Base-by-base conservation (phyloP, 768 basidiomycete genomes). In the Amanita polypyramis region DNA sequence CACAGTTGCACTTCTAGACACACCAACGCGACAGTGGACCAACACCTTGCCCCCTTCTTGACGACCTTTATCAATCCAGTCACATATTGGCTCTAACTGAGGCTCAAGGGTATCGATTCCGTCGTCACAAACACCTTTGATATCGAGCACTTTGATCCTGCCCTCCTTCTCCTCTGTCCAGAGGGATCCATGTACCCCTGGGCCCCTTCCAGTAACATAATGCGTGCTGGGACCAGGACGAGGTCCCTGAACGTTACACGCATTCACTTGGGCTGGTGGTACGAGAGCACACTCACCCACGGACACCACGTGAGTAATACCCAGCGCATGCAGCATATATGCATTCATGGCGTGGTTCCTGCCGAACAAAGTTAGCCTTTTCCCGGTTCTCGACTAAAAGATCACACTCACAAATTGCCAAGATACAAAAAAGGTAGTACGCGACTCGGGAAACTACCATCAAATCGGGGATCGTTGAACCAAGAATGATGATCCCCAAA, bases 1-100 rank as follows among this genome's bases (percentile, higher is more conserved):
- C 51, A 98, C 92, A 27, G 91, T 95, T 23, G 95, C 94, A 58
- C 86, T 90, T 51, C 95, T 70, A 37, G 85, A 89, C 36, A 98
- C 95, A n/a, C 95, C 95, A n/a, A 98, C 95, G n/a, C 93, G 77
- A 64, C 95, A 98, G 64, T 98, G 95, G 6, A 98, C 92, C 44
- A 98, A 73, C 29, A 95, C 84, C 59, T 87, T 86, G 2, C 95
- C 95, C 5, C 94, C 93, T 43, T 81, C 76, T 29, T 68, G 63
- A 34, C 90, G 70, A 36, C 92, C 95, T 43, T 77, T 73, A 57
- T 95, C 91, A 56, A 98, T 97, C 89, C 93, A 97, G 39, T 82
- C 84, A 59, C 91, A 91, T 35, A 95, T 87, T 2, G 85, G 82
- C 51, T 80, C 80, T 27, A 98, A 74, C 63, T 93, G 84, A 5